Evolutionary conservation across 768 basidiomycete species (phyloP).

Genomic region (Naganishia vishniacii): DNA sequence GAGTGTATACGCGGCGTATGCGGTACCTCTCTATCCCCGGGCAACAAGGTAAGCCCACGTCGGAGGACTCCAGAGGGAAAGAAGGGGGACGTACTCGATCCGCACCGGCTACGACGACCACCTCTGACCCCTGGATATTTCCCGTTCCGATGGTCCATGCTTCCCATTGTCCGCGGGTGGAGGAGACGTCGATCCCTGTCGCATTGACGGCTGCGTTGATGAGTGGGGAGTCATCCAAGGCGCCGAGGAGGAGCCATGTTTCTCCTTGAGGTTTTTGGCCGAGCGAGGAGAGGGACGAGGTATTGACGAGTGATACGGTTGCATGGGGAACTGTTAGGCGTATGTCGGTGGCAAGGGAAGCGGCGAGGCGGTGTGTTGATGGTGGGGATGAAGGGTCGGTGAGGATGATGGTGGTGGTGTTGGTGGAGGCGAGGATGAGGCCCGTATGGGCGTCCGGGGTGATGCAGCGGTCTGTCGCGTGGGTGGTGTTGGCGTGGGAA

Average conservation of each 20-base stretch:
- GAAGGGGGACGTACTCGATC: conserved; percentile 51
- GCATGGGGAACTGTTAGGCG: conserved; percentile 56
- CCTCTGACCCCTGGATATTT: conserved; percentile 58
- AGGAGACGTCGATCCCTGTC: conserved; percentile 57
- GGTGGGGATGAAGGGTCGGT: conserved; percentile 34
- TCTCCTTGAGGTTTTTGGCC: conserved; percentile 30
- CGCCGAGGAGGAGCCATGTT: conserved; percentile 59
- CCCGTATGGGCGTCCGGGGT: conserved; percentile 9
- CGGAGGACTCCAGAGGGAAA: too few species aligned
- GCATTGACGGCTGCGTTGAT: conserved; percentile 52
- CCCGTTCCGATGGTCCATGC: conserved; percentile 55
- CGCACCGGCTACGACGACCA: conserved; percentile 64
- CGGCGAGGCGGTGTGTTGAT: conserved; percentile 51
- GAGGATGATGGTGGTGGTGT: conserved; percentile 17
- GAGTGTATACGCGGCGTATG: conserved; percentile 32
- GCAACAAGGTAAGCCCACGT: background rate
- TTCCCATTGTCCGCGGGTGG: conserved; percentile 65
- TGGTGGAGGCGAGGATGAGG: background rate
- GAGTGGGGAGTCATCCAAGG: conserved; percentile 59
- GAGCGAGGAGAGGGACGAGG: conserved; percentile 49
- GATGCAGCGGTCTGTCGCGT: background rate
- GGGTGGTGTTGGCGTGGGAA: background rate
- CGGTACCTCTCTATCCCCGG: conserved; percentile 27
- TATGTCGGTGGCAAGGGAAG: conserved; percentile 62
- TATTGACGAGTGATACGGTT: conserved; percentile 56